Base-by-base conservation (phyloP, 805 yeast genomes). In the Teunomyces aglyptinius region DNA sequence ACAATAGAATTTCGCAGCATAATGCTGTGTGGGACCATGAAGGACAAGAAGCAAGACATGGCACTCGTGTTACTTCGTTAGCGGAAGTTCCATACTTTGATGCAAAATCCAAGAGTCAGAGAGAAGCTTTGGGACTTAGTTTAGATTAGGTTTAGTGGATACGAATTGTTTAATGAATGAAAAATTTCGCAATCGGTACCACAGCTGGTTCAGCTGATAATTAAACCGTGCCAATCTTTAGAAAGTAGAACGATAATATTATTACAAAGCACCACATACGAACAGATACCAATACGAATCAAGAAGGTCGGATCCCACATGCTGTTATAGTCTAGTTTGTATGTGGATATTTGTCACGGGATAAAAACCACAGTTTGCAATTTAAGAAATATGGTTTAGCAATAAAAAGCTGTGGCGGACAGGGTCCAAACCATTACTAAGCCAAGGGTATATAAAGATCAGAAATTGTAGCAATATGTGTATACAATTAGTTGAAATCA, bases 81-180 rank as follows among this genome's bases (percentile, higher is more conserved):
- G 85, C 81, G 16, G 83, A 80, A 50, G 57, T 63, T 42, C 85
- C 85, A 2, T 71, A 45, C 63, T 80, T 71, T 56, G 82, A 78
- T 53, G 70, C 73, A 22, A 57, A 65, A 3, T 75, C 81, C 3
- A 75, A 73, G 56, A 73, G 80, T 29, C 82, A 77, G 56, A 75
- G 83, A 62, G 76, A 78, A 57, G 70, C 80, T 8, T 62, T 77
- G 49, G 81, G 81, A 3, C 58, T 64, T 48, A 45, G 58, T 2
- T 59, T 58, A 48, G 48, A 59, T 41, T 58, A 52, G 33, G 11
- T 29, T n/a, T n/a, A 13, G 32, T 28, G 32, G 16, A 29, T n/a
- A n/a, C 15, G 5, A n/a, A 29, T 13, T 29, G 11, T 29, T 29
- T 8, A 29, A 7, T 4, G 4, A 7, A 24, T 24, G 26, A 24